Evolutionary conservation across 2,329 filamentous ascomycete genomes (phyloP).

Genomic region (Thermochaetoides dissita): DNA sequence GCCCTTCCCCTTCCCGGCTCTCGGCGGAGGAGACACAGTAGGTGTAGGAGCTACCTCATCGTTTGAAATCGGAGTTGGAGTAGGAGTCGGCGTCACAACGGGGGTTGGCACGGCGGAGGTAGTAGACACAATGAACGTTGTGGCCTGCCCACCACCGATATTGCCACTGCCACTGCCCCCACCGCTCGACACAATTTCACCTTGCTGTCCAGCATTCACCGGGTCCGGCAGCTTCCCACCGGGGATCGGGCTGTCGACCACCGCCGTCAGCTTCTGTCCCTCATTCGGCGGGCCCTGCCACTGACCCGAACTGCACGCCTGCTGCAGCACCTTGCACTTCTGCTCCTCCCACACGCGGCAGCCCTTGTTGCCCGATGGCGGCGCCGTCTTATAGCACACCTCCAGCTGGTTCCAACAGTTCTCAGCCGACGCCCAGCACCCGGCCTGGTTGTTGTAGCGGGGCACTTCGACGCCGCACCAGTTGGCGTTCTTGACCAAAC

Average conservation of each 20-base stretch:
- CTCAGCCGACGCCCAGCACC: slow-evolving; percentile 45
- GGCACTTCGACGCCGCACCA: slow-evolving; percentile 55
- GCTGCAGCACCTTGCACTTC: slow-evolving; percentile 41
- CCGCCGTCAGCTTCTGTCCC: slow-evolving; percentile 22
- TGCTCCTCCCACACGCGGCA: slow-evolving; percentile 46
- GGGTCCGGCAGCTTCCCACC: slow-evolving; percentile 1
- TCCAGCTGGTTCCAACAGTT: slow-evolving; percentile 45
- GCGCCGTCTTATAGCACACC: slow-evolving; percentile 44
- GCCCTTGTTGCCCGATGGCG: slow-evolving; percentile 43
- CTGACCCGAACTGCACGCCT: slow-evolving; percentile 26
- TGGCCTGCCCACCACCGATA: background rate
- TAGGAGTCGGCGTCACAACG: no score
- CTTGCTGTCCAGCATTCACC: slow-evolving; percentile 1
- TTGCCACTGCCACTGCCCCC: background rate
- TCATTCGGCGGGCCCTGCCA: slow-evolving; percentile 35
- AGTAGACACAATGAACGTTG: background rate
- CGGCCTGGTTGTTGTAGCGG: slow-evolving; percentile 36
- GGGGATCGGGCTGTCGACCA: background rate
- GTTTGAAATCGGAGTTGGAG: no score
- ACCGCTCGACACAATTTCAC: no score
- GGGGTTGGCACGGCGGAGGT: no score
- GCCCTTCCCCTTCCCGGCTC: no score
- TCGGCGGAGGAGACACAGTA: no score
- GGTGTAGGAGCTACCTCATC: no score
- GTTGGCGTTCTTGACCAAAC: slow-evolving; percentile 54